Evolutionary conservation across 306 rosid species (phyloP).

Genomic region (Sindora glabra): DNA sequence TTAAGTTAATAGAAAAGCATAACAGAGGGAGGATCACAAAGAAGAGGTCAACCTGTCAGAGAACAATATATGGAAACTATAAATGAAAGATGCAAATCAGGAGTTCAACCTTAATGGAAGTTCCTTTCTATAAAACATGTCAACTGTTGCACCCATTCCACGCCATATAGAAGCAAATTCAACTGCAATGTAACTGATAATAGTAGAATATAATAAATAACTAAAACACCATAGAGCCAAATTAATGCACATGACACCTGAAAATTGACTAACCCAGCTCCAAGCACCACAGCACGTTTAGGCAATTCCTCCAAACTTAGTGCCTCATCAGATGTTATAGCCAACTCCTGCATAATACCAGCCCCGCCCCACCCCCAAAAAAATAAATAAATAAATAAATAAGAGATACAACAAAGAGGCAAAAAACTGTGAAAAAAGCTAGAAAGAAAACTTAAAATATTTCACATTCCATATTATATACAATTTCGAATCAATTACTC

Average conservation of each 20-base stretch:
- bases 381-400: neutral
- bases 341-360: conserved; percentile 57
- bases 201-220: conserved; percentile 9
- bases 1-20: neutral
- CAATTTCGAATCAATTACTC: neutral
- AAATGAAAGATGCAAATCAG: neutral
- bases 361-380: neutral
- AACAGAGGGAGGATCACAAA: no score
- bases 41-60: neutral
- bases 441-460: neutral
- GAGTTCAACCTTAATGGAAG: conserved; percentile 77
- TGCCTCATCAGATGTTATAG: conserved; percentile 94
- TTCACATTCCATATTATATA: neutral
- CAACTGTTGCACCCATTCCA: conserved; percentile 81
- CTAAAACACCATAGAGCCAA: conserved; percentile 2
- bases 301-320: conserved; percentile 91
- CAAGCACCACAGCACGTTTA: conserved; percentile 75
- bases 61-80: neutral
- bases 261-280: conserved; percentile 72
- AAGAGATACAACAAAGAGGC: neutral
- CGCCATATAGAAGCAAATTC: conserved; percentile 97
- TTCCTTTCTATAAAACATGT: conserved; percentile 79
- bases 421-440: neutral
- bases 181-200: conserved; percentile 80
- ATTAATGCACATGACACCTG: neutral